Conservation (phyloP, 495 filamentous ascomycete species). For the Glutinoglossum americanum region DNA sequence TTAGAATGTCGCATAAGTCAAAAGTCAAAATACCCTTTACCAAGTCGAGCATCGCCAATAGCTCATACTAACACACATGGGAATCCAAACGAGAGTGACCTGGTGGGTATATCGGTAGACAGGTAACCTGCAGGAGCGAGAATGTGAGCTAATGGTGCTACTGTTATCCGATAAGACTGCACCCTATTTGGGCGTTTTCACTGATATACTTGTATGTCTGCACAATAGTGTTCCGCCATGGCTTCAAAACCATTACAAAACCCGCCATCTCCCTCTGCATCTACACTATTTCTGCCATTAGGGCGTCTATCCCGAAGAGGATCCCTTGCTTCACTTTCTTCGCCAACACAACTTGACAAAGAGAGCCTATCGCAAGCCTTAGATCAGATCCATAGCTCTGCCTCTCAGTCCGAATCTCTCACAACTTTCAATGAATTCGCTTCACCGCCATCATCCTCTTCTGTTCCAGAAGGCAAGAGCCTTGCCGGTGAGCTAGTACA, state of each 20-base stretch:
- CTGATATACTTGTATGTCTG: neutral
- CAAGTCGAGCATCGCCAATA: neutral
- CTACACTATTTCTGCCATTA: slow-evolving; percentile 1
- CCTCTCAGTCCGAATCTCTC: slow-evolving; percentile 54
- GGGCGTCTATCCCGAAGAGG: slow-evolving; percentile 31
- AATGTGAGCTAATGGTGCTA: neutral
- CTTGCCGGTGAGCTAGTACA: slow-evolving; percentile 50
- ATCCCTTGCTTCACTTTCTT: slow-evolving; percentile 28
- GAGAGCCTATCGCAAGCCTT: slow-evolving; percentile 51
- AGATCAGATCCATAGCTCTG: slow-evolving; percentile 65
- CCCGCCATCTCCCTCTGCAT: slow-evolving; percentile 2
- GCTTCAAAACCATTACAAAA: neutral
- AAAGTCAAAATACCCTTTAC: neutral
- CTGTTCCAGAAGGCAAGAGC: slow-evolving; percentile 40
- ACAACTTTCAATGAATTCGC: slow-evolving; percentile 82
- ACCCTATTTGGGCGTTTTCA: neutral
- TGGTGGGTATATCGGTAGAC: neutral
- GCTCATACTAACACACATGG: neutral
- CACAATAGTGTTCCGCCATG: neutral
- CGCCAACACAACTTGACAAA: slow-evolving; percentile 31
- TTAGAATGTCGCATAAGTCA: neutral
- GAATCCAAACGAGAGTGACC: neutral
- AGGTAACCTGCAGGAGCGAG: neutral
- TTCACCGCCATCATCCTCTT: slow-evolving; percentile 30
- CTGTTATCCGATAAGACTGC: no score